Percentiles rank a stretch among this genome's conserved stretches.
Evolutionary conservation across 2,329 filamentous ascomycete species (phyloP).

Genomic region (Paracamarosporium sp.): DNA sequence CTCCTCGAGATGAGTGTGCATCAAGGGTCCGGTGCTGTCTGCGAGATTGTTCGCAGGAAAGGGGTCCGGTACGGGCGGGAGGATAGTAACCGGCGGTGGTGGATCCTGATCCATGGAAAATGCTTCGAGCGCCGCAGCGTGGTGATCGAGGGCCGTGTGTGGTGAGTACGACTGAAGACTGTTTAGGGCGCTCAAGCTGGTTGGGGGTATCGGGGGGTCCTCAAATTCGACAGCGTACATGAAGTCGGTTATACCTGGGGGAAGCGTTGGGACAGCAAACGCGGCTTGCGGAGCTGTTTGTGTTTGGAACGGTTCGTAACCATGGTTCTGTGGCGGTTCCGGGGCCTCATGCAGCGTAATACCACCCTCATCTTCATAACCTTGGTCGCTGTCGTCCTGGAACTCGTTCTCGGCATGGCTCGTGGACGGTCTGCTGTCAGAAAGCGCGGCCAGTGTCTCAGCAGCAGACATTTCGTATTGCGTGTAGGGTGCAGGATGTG

Average conservation of each 20-base stretch:
- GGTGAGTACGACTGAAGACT: neutral
- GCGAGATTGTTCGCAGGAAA: neutral
- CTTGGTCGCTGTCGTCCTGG: constrained; percentile 12
- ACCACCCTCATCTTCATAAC: constrained; percentile 31
- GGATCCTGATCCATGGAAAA: constrained; percentile 18
- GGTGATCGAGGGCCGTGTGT: constrained; percentile 13
- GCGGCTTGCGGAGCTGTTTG: neutral
- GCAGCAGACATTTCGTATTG: constrained; percentile 32
- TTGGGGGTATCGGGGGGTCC: neutral
- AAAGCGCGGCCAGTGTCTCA: constrained; percentile 35
- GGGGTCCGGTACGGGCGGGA: neutral
- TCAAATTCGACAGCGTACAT: neutral
- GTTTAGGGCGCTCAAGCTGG: neutral
- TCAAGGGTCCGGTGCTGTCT: constrained; percentile 10
- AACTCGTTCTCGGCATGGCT: constrained; percentile 27
- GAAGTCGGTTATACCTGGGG: neutral
- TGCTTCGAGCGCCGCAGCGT: constrained; percentile 16
- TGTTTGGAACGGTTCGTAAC: neutral
- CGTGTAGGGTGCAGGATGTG: constrained; percentile 16
- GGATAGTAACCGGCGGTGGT: neutral
- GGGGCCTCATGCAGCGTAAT: constrained; percentile 30
- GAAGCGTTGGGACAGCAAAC: neutral
- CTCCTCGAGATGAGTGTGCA: constrained; percentile 27
- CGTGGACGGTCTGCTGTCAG: constrained; percentile 36
- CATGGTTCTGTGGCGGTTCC: neutral